Percentiles rank a stretch among this genome's conserved stretches.
Conservation (phyloP, 2,329 filamentous ascomycete genomes). For the Diaporthe batatas region DNA sequence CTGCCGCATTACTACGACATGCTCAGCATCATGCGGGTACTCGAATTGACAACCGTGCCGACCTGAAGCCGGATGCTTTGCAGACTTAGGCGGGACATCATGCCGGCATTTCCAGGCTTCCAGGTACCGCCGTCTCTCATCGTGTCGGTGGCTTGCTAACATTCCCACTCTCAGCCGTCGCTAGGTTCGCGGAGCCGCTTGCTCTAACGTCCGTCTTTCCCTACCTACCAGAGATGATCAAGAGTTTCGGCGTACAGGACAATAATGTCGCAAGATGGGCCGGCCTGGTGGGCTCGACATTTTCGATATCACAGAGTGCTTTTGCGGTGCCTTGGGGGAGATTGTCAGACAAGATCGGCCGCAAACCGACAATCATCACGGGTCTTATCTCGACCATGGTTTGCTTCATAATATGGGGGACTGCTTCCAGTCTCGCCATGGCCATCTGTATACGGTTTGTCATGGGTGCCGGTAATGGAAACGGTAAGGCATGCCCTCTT, state of each 20-base stretch:
- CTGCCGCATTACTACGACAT: background rate
- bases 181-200: slow-evolving; percentile 82
- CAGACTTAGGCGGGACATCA: background rate
- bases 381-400: slow-evolving; percentile 85
- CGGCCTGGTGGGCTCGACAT: slow-evolving; percentile 79
- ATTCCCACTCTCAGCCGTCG: slow-evolving; percentile 69
- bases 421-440: slow-evolving; percentile 84
- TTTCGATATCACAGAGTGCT: slow-evolving; percentile 78
- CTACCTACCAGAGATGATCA: slow-evolving; percentile 84
- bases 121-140: slow-evolving; percentile 43
- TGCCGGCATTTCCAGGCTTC: slow-evolving; percentile 18
- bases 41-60: slow-evolving; percentile 7
- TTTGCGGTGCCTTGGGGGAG: slow-evolving; percentile 83
- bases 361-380: slow-evolving; percentile 83
- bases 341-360: slow-evolving; percentile 81
- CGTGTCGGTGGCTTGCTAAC: slow-evolving; percentile 50
- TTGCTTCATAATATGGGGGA: slow-evolving; percentile 84
- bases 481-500: slow-evolving; percentile 63
- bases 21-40: background rate
- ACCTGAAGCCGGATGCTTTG: background rate
- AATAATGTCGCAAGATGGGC: slow-evolving; percentile 85
- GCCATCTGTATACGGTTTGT: slow-evolving; percentile 82
- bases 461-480: slow-evolving; percentile 89
- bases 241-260: slow-evolving; percentile 78
- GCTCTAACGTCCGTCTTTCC: slow-evolving; percentile 80